Evolutionary conservation across 169 alveolate species (phyloP).

Genomic region (Perkinsus marinus): DNA sequence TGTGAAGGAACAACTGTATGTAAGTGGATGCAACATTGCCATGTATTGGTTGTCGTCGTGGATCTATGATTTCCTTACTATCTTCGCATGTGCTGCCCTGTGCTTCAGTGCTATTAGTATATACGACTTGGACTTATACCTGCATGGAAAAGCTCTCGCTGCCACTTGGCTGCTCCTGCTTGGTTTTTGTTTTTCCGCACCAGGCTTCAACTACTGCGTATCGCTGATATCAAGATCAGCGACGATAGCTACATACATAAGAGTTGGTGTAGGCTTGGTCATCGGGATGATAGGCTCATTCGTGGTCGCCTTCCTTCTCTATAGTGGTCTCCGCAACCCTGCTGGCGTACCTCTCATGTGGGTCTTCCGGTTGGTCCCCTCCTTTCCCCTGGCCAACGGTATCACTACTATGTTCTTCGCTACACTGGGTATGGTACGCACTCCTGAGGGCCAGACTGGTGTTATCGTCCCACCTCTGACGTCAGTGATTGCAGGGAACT

Average conservation of each 20-base stretch:
- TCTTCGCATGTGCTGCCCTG: background rate
- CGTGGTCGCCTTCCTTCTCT: background rate
- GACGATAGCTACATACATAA: background rate
- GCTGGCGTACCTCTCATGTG: background rate
- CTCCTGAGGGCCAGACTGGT: background rate
- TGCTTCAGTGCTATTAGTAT: background rate
- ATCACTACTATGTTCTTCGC: background rate
- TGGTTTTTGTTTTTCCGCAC: background rate
- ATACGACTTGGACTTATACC: background rate
- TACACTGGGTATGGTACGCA: background rate
- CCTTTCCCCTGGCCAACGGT: background rate
- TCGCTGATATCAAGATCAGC: background rate
- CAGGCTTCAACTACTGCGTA: background rate
- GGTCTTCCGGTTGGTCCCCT: background rate
- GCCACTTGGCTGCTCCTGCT: background rate
- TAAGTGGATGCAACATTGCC: background rate
- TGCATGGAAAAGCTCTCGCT: background rate
- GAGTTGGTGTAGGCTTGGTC: background rate
- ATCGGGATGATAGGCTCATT: background rate
- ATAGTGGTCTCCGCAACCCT: background rate
- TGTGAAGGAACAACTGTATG: background rate
- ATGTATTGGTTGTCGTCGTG: background rate
- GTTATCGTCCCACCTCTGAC: background rate
- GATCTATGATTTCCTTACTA: background rate
- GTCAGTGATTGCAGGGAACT: background rate